Base-by-base conservation (phyloP, 208 protist genomes). In the Acanthamoeba healyi region DNA sequence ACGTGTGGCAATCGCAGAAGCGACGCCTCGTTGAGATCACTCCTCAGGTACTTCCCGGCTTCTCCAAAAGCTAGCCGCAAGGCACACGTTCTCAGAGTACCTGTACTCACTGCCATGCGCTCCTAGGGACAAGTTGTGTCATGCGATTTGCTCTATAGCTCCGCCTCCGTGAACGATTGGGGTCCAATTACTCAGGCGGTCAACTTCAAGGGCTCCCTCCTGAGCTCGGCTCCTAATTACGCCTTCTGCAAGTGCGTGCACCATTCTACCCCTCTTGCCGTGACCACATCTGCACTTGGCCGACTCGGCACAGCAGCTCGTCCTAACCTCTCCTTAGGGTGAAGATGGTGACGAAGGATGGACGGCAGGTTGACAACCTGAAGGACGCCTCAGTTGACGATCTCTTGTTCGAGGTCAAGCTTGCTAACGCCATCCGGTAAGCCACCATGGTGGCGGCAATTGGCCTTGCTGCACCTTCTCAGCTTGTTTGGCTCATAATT, bases 1-100 rank as follows among this genome's bases (percentile, higher is more conserved):
- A 54, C 19, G 42, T 84, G 29, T 51, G 24, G 42, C 74, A 84
- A n/a, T 84, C 74, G 42, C 74, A 84, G 42, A 84, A 84, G 74
- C 74, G 74, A 56, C 74, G 74, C 36, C 9, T 84, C 22, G 42
- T 51, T 24, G 74, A 84, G 42, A 54, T 84, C 26, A 84, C 74
- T 22, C 74, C 74, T 6, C 36, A 54, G 74, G 74, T 84, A 54
- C 26, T 24, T 72, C 15, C 26, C 63, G 36, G n/a, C n/a, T n/a
- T n/a, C n/a, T n/a, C n/a, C n/a, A n/a, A n/a, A n/a, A n/a, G n/a
- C n/a, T n/a, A 26, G 61, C n/a, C n/a, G 26, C 0, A 70, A 34
- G 26, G 56, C 56, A 4, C 3, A 4, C 15, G 56, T n/a, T n/a
- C n/a, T n/a, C 19, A 36, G 29, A 34, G 61, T 26, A 70, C 19